Evolutionary conservation across 768 basidiomycete genomes (phyloP).

Genomic region (Paxillus ammoniavirescens): DNA sequence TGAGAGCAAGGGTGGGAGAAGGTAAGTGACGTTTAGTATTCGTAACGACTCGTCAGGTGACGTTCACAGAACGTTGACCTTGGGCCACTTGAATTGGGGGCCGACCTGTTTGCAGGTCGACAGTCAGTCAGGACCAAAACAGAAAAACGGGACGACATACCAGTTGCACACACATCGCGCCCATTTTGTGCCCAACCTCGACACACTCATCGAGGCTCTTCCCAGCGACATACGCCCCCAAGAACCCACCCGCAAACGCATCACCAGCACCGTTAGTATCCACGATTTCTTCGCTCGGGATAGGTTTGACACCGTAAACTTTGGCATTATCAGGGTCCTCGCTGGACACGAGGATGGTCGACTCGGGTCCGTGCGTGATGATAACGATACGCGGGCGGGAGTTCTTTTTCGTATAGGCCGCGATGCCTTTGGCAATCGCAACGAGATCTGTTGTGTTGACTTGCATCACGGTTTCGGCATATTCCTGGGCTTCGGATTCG

Average conservation of each 20-base stretch:
- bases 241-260: slow-evolving; percentile 94
- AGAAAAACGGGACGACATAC: slow-evolving; percentile 37
- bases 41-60: neutral
- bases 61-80: slow-evolving; percentile 43
- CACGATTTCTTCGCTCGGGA: slow-evolving; percentile 68
- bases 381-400: slow-evolving; percentile 76
- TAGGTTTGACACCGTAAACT: slow-evolving; percentile 54
- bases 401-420: slow-evolving; percentile 74
- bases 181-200: slow-evolving; percentile 84
- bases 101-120: slow-evolving; percentile 40
- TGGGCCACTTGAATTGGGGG: slow-evolving; percentile 57
- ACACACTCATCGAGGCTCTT: slow-evolving; percentile 77
- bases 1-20: slow-evolving; percentile 34
- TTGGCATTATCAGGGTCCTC: slow-evolving; percentile 53
- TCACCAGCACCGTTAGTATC: slow-evolving; percentile 99
- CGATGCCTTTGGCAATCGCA: slow-evolving; percentile 72
- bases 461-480: slow-evolving; percentile 71
- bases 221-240: slow-evolving; percentile 80
- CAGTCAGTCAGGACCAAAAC: neutral
- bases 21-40: slow-evolving; percentile 1
- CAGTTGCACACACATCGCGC: slow-evolving; percentile 80
- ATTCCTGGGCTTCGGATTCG: slow-evolving; percentile 90
- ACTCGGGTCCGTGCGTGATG: slow-evolving; percentile 85
- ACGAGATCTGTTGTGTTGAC: slow-evolving; percentile 63
- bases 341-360: slow-evolving; percentile 74